These are phyloP conservation scores for Pycnococcus provasolii DNA, from an alignment of 139 green algal species.

Conservation along the genomic window DNA sequence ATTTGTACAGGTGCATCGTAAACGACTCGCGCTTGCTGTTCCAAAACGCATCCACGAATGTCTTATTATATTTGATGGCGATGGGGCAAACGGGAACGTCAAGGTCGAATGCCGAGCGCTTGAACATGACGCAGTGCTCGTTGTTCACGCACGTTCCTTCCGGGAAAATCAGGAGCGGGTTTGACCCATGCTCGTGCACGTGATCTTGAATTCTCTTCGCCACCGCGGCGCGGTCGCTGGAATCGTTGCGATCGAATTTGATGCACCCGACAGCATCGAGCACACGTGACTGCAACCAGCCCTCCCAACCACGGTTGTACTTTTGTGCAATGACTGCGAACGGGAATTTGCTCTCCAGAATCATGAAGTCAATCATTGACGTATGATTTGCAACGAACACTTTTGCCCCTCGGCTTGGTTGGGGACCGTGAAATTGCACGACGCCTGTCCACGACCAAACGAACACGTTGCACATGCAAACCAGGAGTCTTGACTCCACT, in stretches of 20 bases:
- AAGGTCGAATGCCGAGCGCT: constrained; percentile 91
- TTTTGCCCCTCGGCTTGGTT: constrained; percentile 42
- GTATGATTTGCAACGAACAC: constrained; percentile 99
- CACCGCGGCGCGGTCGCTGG: constrained; percentile 77
- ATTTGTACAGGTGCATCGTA: constrained; percentile 68
- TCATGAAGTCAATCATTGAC: constrained; percentile 97
- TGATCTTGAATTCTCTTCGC: constrained; percentile 51
- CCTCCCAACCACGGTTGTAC: constrained; percentile 58
- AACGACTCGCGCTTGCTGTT: constrained; percentile 79
- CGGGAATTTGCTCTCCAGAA: constrained; percentile 71
- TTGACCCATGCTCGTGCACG: constrained; percentile 50
- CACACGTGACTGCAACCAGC: constrained; percentile 31
- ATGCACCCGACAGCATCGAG: constrained; percentile 49
- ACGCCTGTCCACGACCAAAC: constrained; percentile 79
- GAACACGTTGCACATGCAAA: constrained; percentile 54
- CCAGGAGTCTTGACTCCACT: constrained; percentile 33
- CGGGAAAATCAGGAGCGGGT: constrained; percentile 94
- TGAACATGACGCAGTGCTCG: constrained; percentile 98
- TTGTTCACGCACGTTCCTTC: constrained; percentile 99
- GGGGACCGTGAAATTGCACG: constrained; percentile 78
- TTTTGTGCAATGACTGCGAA: constrained; percentile 93
- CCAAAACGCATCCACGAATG: constrained; percentile 99
- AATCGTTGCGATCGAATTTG: constrained; percentile 90
- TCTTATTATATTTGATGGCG: constrained; percentile 99
- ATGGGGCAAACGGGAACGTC: constrained; percentile 66